Percentiles rank a stretch among this genome's conserved stretches.
phyloP scores from a whole-genome alignment of 2,329 filamentous ascomycete species.

The Nannizziopsis barbatae region DNA sequence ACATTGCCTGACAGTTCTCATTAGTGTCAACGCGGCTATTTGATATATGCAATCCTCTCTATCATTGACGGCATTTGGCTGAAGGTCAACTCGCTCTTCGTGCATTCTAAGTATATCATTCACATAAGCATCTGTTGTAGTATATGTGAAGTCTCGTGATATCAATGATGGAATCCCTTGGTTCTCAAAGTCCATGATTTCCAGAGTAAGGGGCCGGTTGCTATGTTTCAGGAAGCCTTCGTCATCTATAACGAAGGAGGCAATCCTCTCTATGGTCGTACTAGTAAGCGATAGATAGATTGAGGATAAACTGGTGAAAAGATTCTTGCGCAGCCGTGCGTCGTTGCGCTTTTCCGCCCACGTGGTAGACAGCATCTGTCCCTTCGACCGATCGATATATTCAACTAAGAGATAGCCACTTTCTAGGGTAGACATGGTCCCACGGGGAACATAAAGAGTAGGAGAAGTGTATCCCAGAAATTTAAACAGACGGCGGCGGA shows the following conservation, averaged over 20 bases:
- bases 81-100: slow-evolving; percentile 20
- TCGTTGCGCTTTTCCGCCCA: slow-evolving; percentile 16
- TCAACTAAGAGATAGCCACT: slow-evolving; percentile 18
- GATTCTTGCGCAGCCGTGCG: slow-evolving; percentile 14
- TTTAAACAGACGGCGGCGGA: neutral
- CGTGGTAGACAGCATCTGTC: slow-evolving; percentile 20
- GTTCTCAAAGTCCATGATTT: slow-evolving; percentile 21
- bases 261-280: slow-evolving; percentile 25
- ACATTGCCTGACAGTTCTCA: neutral
- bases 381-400: slow-evolving; percentile 16
- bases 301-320: slow-evolving; percentile 17
- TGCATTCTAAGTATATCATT: slow-evolving; percentile 21
- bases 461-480: neutral
- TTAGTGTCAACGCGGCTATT: slow-evolving; percentile 20
- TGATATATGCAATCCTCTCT: neutral
- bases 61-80: slow-evolving; percentile 20
- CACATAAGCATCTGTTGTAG: slow-evolving; percentile 20
- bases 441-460: too few relatives aligned
- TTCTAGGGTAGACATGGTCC: neutral
- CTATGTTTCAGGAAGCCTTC: slow-evolving; percentile 18
- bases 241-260: slow-evolving; percentile 25
- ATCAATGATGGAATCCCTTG: slow-evolving; percentile 22
- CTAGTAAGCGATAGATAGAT: slow-evolving; percentile 17
- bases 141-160: slow-evolving; percentile 19
- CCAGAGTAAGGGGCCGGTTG: slow-evolving; percentile 21